phyloP scores from a whole-genome alignment of 2,329 filamentous ascomycete species.

The Fusarium napiforme region DNA sequence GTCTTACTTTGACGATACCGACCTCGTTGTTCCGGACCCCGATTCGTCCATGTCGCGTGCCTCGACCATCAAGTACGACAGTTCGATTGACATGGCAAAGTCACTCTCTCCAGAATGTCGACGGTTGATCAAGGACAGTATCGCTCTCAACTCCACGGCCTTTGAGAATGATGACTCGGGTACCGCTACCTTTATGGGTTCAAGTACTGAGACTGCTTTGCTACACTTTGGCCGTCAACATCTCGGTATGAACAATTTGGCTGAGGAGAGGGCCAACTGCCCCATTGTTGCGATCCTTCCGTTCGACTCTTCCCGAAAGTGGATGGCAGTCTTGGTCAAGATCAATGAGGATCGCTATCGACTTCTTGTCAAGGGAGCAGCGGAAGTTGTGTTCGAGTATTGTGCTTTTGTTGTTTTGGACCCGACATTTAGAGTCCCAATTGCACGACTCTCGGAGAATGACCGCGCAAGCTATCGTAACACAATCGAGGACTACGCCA shows the following conservation, averaged over 20 bases:
- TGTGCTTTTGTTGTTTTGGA: constrained; percentile 58
- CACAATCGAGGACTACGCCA: constrained; percentile 65
- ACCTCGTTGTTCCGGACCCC: constrained; percentile 34
- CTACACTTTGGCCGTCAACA: constrained; percentile 62
- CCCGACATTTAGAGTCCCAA: constrained; percentile 50
- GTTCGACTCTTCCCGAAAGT: constrained; percentile 65
- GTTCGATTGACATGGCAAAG: constrained; percentile 46
- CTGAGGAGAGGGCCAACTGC: constrained; percentile 59
- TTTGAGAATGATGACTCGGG: constrained; percentile 59
- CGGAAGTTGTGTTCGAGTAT: constrained; percentile 63
- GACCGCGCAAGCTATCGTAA: constrained; percentile 48
- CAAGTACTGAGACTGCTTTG: constrained; percentile 66
- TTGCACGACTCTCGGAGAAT: constrained; percentile 46
- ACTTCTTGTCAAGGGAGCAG: constrained; percentile 67
- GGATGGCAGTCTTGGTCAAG: constrained; percentile 66
- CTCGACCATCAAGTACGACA: constrained; percentile 40
- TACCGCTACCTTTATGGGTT: constrained; percentile 59
- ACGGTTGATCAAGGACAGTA: constrained; percentile 52
- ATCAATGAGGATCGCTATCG: constrained; percentile 59
- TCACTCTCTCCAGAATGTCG: constrained; percentile 50
- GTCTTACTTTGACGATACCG: constrained; percentile 51
- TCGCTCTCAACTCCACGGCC: constrained; percentile 63
- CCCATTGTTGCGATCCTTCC: constrained; percentile 61
- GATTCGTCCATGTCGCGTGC: constrained; percentile 37
- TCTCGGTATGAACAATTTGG: constrained; percentile 57